Percentiles rank a stretch among this genome's conserved stretches.
phyloP scores from a whole-genome alignment of 495 filamentous ascomycete genomes.

The Podospora didyma region DNA sequence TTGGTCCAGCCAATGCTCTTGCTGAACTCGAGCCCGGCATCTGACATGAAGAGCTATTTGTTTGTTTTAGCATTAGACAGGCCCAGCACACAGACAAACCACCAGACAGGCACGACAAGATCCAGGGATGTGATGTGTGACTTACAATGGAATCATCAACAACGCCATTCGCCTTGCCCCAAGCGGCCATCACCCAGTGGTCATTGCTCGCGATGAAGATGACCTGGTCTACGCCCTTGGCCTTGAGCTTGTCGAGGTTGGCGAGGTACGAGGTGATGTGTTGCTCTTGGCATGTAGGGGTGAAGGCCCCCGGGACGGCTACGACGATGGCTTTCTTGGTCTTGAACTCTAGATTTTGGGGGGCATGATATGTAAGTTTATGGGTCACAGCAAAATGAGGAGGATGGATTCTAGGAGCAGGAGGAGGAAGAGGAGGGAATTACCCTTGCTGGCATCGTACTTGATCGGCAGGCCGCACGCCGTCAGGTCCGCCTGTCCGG shows the following conservation, averaged over 20 bases:
- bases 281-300: slow-evolving; percentile 81
- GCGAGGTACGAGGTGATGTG: slow-evolving; percentile 85
- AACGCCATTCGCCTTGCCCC: slow-evolving; percentile 89
- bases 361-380: neutral
- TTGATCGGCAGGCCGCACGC: slow-evolving; percentile 74
- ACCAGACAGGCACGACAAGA: too few species aligned
- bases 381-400: neutral
- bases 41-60: slow-evolving; percentile 76
- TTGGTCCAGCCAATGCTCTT: slow-evolving; percentile 78
- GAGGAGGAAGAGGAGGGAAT: neutral
- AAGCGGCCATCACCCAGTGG: slow-evolving; percentile 88
- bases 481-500: slow-evolving; percentile 60
- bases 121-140: slow-evolving; percentile 14
- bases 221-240: slow-evolving; percentile 83
- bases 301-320: slow-evolving; percentile 92
- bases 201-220: slow-evolving; percentile 88
- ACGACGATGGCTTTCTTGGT: slow-evolving; percentile 90
- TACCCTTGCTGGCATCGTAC: slow-evolving; percentile 76
- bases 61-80: neutral
- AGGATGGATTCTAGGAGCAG: neutral
- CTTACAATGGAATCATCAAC: slow-evolving; percentile 75
- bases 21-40: slow-evolving; percentile 73
- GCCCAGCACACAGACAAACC: neutral
- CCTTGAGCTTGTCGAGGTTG: slow-evolving; percentile 66
- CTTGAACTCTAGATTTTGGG: slow-evolving; percentile 56